Evolutionary conservation across 2,329 filamentous ascomycete genomes (phyloP).

Genomic region (Pseudogymnoascus sp.): DNA sequence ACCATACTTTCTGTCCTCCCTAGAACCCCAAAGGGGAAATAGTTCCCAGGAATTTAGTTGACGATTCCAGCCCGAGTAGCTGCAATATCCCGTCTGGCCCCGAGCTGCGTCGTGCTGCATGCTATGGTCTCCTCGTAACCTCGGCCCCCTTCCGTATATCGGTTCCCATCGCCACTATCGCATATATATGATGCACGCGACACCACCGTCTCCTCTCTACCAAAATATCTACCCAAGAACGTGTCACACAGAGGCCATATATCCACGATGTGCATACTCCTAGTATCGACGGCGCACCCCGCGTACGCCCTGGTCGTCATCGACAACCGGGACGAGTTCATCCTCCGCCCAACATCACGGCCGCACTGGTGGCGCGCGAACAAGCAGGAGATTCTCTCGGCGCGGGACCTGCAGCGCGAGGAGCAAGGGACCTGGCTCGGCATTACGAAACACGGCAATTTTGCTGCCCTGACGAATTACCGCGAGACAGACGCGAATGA

Average conservation of each 20-base stretch:
- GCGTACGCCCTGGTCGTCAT: slow-evolving; percentile 66
- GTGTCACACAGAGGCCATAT: neutral
- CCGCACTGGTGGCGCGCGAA: slow-evolving; percentile 52
- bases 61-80: neutral
- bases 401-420: slow-evolving; percentile 52
- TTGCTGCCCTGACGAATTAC: slow-evolving; percentile 61
- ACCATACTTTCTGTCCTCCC: neutral
- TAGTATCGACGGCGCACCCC: slow-evolving; percentile 69
- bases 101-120: neutral
- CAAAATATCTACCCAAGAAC: neutral
- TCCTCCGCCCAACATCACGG: slow-evolving; percentile 54
- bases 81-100: neutral
- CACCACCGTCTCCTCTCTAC: neutral
- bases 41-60: neutral
- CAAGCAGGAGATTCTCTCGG: slow-evolving; percentile 41
- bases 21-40: neutral
- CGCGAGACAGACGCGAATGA: slow-evolving; percentile 46
- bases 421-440: slow-evolving; percentile 61
- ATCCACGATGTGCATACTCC: slow-evolving; percentile 62
- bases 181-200: neutral
- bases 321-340: slow-evolving; percentile 71
- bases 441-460: slow-evolving; percentile 49
- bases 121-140: neutral
- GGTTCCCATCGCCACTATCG: neutral
- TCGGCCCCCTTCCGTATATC: neutral